Base-by-base conservation (phyloP, 495 filamentous ascomycete genomes). In the Hypoxylon cercidicola region DNA sequence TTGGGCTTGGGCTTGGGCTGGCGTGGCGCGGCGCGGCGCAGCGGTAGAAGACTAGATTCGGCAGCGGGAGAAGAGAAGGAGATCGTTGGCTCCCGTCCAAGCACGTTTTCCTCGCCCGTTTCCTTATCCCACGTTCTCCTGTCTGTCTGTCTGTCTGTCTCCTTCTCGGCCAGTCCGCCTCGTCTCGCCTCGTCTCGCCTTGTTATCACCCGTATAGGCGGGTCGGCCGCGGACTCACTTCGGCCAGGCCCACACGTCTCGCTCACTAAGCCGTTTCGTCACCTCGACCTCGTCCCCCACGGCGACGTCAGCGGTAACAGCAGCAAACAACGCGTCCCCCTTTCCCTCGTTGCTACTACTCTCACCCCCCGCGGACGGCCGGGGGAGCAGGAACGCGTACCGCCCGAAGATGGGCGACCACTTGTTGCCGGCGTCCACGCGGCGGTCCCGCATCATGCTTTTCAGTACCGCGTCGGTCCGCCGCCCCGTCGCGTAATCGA, bases 341-440 rank as follows among this genome's bases (percentile, higher is more conserved):
- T 0, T 30, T 41, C 3, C 35, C 9, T 9, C 16, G 4, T 19
- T 3, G 35, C 35, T 34, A 20, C 15, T 16, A 11, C 44, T 30
- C 19, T 53, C 37, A n/a, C n/a, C n/a, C n/a, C n/a, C n/a, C n/a
- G n/a, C n/a, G n/a, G 18, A 45, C 10, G 15, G 32, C 5, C 20
- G 13, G 45, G 57, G 37, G 35, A 32, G 78, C 41, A 90, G 70
- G 71, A 93, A 96, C 4, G 81, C 87, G 78, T 96, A 96, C 44
- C 92, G 79, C 19, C 93, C 93, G 84, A 94, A 96, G 0, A 95
- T 85, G 37, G 93, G 93, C 74, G 84, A 88, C 73, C 85, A 95
- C 73, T 86, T 91, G 1, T 79, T 80, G 0, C 92, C 92, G 18
- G 60, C 44, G 76, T 97, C 93, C 2, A 96, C 90, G 58, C 93